A percentile compares a stretch with the other conserved stretches of the same genome.
Conservation (phyloP, 352 stramenopile genomes). For the Phytopythium litorale region DNA sequence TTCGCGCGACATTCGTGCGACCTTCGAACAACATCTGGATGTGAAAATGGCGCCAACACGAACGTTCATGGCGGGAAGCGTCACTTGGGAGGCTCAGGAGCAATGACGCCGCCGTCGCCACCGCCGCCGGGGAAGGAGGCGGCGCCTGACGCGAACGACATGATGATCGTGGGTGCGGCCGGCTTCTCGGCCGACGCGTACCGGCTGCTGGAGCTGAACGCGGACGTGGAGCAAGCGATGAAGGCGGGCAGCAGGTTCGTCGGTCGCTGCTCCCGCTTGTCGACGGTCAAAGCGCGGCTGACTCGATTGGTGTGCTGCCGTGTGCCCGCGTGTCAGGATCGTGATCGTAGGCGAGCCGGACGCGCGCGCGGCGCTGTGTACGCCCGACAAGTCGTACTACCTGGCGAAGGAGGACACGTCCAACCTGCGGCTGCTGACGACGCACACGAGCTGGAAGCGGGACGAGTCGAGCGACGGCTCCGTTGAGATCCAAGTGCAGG, state of each 20-base stretch:
- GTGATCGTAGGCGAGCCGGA: conserved; percentile 57
- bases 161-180: conserved; percentile 43
- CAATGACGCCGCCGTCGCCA: background rate
- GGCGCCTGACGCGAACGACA: conserved; percentile 11
- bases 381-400: conserved; percentile 59
- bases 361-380: conserved; percentile 71
- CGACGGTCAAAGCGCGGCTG: too few species aligned
- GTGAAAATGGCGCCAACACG: background rate
- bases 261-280: background rate
- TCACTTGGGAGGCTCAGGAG: background rate
- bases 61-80: background rate
- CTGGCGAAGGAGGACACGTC: conserved; percentile 81
- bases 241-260: conserved; percentile 39
- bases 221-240: conserved; percentile 59
- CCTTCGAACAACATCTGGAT: background rate
- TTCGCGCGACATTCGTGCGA: background rate
- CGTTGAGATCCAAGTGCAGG: conserved; percentile 41
- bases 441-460: conserved; percentile 45
- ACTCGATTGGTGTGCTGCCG: too few species aligned
- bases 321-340: conserved; percentile 23
- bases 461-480: conserved; percentile 16
- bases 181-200: conserved; percentile 57
- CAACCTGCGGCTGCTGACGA: conserved; percentile 70
- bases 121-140: background rate
- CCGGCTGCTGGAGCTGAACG: conserved; percentile 57